Percentiles rank a stretch among this genome's conserved stretches.
Conservation (phyloP, 2,329 filamentous ascomycete genomes). For the Aschersonia sp. region DNA sequence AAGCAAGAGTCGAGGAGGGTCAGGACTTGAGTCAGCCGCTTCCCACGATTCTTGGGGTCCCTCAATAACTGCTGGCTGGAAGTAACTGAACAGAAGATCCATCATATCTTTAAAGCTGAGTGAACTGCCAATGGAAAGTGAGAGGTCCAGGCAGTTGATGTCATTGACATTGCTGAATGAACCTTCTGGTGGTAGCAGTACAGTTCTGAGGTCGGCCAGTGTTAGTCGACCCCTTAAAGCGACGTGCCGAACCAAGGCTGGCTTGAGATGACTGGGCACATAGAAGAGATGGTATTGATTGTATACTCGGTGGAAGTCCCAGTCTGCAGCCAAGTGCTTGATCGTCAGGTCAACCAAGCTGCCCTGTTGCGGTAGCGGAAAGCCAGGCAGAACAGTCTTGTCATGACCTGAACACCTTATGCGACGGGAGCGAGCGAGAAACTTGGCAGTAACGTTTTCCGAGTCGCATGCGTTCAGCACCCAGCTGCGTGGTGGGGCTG, state of each 20-base stretch:
- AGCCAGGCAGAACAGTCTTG: constrained; percentile 25
- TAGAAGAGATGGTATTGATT: constrained; percentile 42
- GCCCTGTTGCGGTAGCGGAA: constrained; percentile 25
- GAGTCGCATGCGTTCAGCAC: constrained; percentile 18
- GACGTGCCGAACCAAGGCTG: constrained; percentile 35
- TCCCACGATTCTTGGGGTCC: constrained; percentile 41
- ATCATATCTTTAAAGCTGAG: constrained; percentile 36
- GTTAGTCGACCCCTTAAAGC: constrained; percentile 31
- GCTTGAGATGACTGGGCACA: constrained; percentile 37
- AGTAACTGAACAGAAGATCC: constrained; percentile 32
- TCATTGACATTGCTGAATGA: constrained; percentile 12
- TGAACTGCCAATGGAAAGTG: constrained; percentile 33
- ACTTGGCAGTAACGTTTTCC: constrained; percentile 4
- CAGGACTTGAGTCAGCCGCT: constrained; percentile 16
- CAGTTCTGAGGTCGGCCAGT: constrained; percentile 31
- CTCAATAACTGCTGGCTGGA: constrained; percentile 6
- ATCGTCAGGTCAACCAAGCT: constrained; percentile 39
- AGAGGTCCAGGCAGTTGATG: constrained; percentile 39
- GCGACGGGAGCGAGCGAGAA: constrained; percentile 8
- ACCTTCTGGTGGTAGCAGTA: constrained; percentile 23
- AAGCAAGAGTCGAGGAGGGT: constrained; percentile 25
- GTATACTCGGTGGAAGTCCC: constrained; percentile 40
- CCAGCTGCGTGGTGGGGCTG: constrained; percentile 46
- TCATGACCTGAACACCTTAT: constrained; percentile 8
- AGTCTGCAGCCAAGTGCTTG: constrained; percentile 34